A percentile compares a stretch with the other conserved stretches of the same genome.
Evolutionary conservation across 306 rosid genomes (phyloP).

Genomic region (Elaeagnus macrophylla): DNA sequence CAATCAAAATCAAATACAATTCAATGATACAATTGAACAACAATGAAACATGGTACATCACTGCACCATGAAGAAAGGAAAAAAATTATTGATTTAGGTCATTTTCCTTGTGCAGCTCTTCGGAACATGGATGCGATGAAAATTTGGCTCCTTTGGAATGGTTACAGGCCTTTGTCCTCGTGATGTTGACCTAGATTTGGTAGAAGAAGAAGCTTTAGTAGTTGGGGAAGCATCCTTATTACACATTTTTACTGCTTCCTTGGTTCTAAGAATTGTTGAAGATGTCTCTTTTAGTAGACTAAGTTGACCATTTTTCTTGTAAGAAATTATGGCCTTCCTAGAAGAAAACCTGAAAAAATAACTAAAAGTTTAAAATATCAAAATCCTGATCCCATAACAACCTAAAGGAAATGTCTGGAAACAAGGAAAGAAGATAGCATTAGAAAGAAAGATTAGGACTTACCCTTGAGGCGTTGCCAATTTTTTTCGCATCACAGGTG

Average conservation of each 20-base stretch:
- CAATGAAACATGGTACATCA: neutral
- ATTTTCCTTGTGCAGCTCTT: slow-evolving; percentile 37
- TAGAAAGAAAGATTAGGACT: no score
- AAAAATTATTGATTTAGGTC: slow-evolving; percentile 2
- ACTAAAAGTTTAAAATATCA: slow-evolving; percentile 1
- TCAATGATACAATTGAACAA: slow-evolving; percentile 47
- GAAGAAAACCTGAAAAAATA: slow-evolving; percentile 5
- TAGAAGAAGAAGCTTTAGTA: slow-evolving; percentile 12
- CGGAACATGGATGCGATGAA: slow-evolving; percentile 55
- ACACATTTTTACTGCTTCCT: slow-evolving; percentile 33
- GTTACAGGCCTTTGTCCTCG: slow-evolving; percentile 41
- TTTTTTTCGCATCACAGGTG: slow-evolving; percentile 22
- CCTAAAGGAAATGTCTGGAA: neutral
- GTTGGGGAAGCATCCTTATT: slow-evolving; percentile 19
- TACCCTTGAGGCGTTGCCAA: slow-evolving; percentile 36
- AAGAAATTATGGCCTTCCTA: slow-evolving; percentile 35
- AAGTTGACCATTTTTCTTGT: slow-evolving; percentile 27
- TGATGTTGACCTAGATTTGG: slow-evolving; percentile 24
- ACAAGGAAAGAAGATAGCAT: neutral
- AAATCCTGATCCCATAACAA: neutral
- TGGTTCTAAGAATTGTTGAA: slow-evolving; percentile 20
- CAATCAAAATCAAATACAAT: slow-evolving; percentile 13
- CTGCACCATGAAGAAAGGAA: neutral
- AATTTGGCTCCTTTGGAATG: slow-evolving; percentile 58
- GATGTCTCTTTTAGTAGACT: slow-evolving; percentile 38